phyloP scores from a whole-genome alignment of 116 monocot species.

The Papilionanthe hybrid region DNA sequence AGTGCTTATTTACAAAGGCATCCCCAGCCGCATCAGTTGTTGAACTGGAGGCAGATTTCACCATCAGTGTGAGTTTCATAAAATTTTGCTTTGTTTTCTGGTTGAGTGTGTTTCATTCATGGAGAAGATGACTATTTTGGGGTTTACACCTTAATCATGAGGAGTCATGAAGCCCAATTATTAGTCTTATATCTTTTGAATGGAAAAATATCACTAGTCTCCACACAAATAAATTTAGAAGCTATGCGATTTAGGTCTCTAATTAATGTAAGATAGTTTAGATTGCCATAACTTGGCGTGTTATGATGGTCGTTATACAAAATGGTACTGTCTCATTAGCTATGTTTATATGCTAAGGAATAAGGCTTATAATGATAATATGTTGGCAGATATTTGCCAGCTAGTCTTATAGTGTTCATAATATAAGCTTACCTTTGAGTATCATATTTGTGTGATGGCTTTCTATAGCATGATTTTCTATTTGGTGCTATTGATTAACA shows the following conservation, averaged over 20 bases:
- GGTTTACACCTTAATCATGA: not conserved
- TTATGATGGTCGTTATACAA: too few relatives aligned
- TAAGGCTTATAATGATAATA: too few relatives aligned
- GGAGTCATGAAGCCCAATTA: not conserved
- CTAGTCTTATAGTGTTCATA: too few relatives aligned
- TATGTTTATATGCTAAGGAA: too few relatives aligned
- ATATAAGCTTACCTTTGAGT: too few relatives aligned
- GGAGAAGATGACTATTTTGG: not conserved
- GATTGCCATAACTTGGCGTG: too few relatives aligned
- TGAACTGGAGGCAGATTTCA: conserved; percentile 82
- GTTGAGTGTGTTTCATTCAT: not conserved
- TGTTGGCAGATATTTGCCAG: too few relatives aligned
- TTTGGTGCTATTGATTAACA: too few relatives aligned
- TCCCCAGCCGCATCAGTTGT: conserved; percentile 43
- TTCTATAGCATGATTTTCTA: too few relatives aligned
- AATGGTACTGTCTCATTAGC: too few relatives aligned
- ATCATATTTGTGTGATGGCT: too few relatives aligned
- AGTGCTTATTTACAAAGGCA: conserved; percentile 47
- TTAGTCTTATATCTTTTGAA: not conserved
- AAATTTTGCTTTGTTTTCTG: too few relatives aligned
- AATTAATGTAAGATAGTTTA: not conserved
- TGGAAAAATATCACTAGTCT: not conserved
- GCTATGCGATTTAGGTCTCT: not conserved
- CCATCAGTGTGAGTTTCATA: conserved; percentile 45
- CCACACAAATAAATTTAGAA: not conserved